A percentile compares a stretch with the other conserved stretches of the same genome.
Evolutionary conservation across 305 asterid genomes (phyloP).

Genomic region (Coffea humblotiana): DNA sequence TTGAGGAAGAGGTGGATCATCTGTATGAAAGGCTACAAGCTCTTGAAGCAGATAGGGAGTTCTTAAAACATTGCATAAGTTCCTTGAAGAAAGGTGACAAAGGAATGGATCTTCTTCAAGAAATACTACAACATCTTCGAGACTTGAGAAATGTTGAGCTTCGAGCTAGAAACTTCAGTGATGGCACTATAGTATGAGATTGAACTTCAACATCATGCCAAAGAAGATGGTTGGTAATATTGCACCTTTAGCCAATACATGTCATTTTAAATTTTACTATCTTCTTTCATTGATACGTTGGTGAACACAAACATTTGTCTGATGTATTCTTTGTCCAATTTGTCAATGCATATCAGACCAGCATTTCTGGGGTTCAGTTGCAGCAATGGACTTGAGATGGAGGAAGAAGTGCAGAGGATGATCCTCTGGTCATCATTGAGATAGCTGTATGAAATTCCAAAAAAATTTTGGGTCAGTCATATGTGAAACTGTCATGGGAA

Average conservation of each 20-base stretch:
- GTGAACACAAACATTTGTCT: background rate
- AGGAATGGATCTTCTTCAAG: constrained; percentile 92
- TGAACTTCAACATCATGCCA: constrained; percentile 12
- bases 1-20: constrained; percentile 87
- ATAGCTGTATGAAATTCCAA: constrained; percentile 13
- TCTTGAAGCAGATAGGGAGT: constrained; percentile 91
- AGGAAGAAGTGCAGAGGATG: background rate
- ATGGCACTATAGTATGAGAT: constrained; percentile 32
- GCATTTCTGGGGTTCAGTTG: constrained; percentile 6
- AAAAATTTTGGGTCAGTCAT: constrained; percentile 5
- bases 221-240: constrained; percentile 25
- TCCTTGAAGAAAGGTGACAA: constrained; percentile 92
- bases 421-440: background rate
- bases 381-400: constrained; percentile 9
- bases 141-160: constrained; percentile 74
- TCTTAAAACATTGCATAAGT: constrained; percentile 83
- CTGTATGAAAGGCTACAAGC: constrained; percentile 89
- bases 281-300: background rate
- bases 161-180: constrained; percentile 53
- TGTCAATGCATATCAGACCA: constrained; percentile 13
- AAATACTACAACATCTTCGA: constrained; percentile 82
- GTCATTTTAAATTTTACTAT: background rate
- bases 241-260: too few relatives aligned
- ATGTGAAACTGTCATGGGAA: constrained; percentile 16
- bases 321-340: background rate